phyloP scores from a whole-genome alignment of 108 stramenopile genomes.

The Nannochloropsis gaditana region DNA sequence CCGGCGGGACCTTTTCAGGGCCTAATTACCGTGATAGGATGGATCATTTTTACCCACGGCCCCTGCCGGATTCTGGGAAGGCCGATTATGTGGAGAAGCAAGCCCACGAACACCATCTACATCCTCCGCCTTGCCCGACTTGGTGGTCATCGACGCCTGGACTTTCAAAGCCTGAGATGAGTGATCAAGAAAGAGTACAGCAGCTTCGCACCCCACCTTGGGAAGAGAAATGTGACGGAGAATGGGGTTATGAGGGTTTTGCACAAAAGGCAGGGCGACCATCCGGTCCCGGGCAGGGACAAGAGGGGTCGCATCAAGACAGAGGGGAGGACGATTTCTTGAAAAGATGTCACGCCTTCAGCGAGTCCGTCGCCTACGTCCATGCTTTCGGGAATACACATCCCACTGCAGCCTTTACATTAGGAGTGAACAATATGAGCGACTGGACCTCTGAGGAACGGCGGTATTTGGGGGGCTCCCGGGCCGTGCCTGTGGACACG shows the following conservation, averaged over 20 bases:
- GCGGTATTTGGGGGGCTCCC: neutral
- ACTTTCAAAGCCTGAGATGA: neutral
- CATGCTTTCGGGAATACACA: neutral
- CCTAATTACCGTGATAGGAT: neutral
- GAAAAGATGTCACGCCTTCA: neutral
- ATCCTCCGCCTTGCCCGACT: neutral
- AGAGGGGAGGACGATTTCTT: neutral
- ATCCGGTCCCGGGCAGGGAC: neutral
- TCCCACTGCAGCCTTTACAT: neutral
- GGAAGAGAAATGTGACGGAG: constrained; percentile 12
- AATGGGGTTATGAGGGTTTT: constrained; percentile 2
- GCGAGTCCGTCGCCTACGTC: neutral
- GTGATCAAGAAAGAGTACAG: neutral
- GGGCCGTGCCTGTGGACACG: neutral
- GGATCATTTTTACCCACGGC: neutral
- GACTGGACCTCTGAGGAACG: neutral
- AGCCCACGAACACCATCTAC: neutral
- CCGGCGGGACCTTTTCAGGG: no score
- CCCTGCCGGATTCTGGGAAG: neutral
- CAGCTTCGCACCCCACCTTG: neutral
- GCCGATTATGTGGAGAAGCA: neutral
- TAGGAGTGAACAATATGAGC: neutral
- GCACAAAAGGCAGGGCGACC: neutral
- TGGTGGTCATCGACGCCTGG: neutral
- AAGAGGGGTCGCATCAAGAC: neutral